phyloP scores from a whole-genome alignment of 352 stramenopile genomes.

The Pythium utonaiense region DNA sequence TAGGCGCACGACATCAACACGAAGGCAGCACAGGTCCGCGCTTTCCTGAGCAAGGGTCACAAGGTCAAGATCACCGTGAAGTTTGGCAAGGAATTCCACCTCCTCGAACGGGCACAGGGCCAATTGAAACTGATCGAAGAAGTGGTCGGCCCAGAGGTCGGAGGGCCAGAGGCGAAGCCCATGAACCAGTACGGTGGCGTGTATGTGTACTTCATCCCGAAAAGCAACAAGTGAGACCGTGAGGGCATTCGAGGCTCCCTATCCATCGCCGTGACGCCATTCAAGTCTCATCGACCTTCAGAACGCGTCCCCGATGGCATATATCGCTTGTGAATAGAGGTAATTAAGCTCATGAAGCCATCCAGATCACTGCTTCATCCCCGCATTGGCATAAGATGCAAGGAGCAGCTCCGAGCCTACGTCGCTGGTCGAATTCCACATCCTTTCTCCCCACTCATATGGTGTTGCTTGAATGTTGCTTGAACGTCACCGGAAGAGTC shows the following conservation, averaged over 20 bases:
- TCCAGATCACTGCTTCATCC: too few relatives aligned
- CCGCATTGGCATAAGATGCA: background rate
- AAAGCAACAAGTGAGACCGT: slow-evolving; percentile 12
- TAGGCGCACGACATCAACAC: slow-evolving; percentile 66
- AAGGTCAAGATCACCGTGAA: slow-evolving; percentile 78
- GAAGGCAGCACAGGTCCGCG: slow-evolving; percentile 65
- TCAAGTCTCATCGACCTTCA: background rate
- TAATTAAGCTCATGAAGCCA: background rate
- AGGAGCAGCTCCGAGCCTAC: too few relatives aligned
- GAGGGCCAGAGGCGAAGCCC: slow-evolving; percentile 27
- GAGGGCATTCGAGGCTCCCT: too few relatives aligned
- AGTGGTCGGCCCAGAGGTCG: slow-evolving; percentile 38
- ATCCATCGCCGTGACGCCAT: too few relatives aligned
- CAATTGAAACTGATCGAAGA: slow-evolving; percentile 46
- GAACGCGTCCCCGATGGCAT: background rate
- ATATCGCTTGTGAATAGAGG: background rate
- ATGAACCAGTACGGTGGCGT: slow-evolving; percentile 53
- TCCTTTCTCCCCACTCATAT: background rate
- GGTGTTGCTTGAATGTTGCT: background rate
- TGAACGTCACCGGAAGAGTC: too few relatives aligned
- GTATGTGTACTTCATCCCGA: slow-evolving; percentile 44
- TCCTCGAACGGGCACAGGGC: slow-evolving; percentile 44
- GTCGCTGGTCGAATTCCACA: background rate
- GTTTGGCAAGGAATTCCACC: slow-evolving; percentile 55
- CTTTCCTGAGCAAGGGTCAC: slow-evolving; percentile 71